Evolutionary conservation across 176 grass and related monocot species (phyloP).

Genomic region (Zoysia pacifica): DNA sequence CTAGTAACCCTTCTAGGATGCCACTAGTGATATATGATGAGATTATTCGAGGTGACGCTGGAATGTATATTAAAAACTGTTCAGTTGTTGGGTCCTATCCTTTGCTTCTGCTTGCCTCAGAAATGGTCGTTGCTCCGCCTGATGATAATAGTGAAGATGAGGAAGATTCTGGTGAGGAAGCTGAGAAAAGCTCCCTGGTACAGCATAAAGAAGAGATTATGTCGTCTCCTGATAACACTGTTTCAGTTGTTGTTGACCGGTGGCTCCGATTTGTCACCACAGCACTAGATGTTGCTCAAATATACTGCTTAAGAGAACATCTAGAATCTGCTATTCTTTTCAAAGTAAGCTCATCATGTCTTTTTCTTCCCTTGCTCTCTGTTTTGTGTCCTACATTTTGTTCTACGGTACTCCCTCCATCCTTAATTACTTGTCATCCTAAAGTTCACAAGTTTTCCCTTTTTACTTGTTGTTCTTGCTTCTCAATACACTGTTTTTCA

Average conservation of each 20-base stretch:
- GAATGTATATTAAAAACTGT: slow-evolving; percentile 82
- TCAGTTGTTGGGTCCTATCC: slow-evolving; percentile 74
- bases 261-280: slow-evolving; percentile 82
- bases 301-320: slow-evolving; percentile 89
- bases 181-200: slow-evolving; percentile 18
- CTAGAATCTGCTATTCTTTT: slow-evolving; percentile 77
- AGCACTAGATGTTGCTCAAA: slow-evolving; percentile 93
- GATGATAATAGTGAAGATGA: slow-evolving; percentile 10
- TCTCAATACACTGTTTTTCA: too few relatives aligned
- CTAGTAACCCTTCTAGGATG: slow-evolving; percentile 41
- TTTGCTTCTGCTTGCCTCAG: slow-evolving; percentile 64
- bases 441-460: too few relatives aligned
- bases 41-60: slow-evolving; percentile 80
- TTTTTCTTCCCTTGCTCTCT: neutral
- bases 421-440: too few relatives aligned
- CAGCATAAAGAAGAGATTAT: slow-evolving; percentile 66
- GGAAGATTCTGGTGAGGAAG: neutral
- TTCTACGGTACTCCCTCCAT: neutral
- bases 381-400: neutral
- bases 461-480: too few relatives aligned
- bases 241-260: slow-evolving; percentile 79
- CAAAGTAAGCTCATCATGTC: slow-evolving; percentile 63
- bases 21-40: slow-evolving; percentile 86
- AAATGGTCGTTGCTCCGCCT: slow-evolving; percentile 85
- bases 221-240: slow-evolving; percentile 82